Base-by-base conservation (phyloP, 2,329 filamentous ascomycete species). In the Malbranchea zuffiana region DNA sequence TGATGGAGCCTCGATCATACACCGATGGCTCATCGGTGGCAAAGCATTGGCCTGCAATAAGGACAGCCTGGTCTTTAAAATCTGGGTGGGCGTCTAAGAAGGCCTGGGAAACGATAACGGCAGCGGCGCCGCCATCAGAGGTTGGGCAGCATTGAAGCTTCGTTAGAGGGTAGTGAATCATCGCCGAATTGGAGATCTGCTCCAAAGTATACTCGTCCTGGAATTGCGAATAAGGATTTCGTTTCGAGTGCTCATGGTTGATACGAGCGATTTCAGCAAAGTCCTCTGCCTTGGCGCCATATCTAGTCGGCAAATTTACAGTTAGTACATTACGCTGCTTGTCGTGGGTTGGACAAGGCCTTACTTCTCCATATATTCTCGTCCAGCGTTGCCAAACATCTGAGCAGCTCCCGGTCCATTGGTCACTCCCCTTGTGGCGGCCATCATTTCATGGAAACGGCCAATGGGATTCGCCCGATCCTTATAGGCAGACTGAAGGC, bases 61-160 rank as follows among this genome's bases (percentile, higher is more conserved):
- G 69, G 44, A 96, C 67, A n/a, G 90, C 88, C 51, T 87, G 82
- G 39, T 74, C 69, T 54, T 78, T 79, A 41, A 95, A 75, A 50
- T 93, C 78, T 1, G 87, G 87, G 15, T 84, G 75, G 6, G 80
- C 79, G 52, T 88, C 81, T 37, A 96, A 74, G 71, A 95, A 96
- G 32, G 71, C 73, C 62, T 94, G 80, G 0, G 85, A 93, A 37
- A 94, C 86, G 35, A 98, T 67, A 20, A 96, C 79, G 10, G 83
- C 84, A 1, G 90, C 86, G 1, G 86, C 88, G 31, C 80, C 83
- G 32, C 88, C 88, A 60, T 96, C 90, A 0, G 85, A 93, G 1
- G 88, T 96, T 1, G 90, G 88, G 63, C 88, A 95, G 72, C 88
- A 96, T 66, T 96, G 90, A n/a, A 96, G 78, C 65, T 95, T 96